Base-by-base conservation (phyloP, 352 stramenopile genomes). In the Globisporangium barbulae region DNA sequence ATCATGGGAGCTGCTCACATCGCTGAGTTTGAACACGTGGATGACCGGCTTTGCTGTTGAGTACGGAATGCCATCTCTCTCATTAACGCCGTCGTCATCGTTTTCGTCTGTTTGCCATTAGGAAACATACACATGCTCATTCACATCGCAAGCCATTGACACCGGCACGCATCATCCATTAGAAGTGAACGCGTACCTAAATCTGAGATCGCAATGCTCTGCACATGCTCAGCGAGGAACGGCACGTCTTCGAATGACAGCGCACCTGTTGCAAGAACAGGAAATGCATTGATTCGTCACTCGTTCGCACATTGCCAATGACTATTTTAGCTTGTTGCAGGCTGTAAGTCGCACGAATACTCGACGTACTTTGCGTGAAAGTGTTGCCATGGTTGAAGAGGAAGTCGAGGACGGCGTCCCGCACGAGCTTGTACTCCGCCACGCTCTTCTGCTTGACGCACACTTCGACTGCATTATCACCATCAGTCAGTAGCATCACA, bases 21-120 rank as follows among this genome's bases (percentile, higher is more conserved):
- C 69, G 53, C 74, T 90, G 52, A 91, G 74, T 44, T 87, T 91
- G 62, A 89, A 95, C 15, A 93, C 74, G 61, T 92, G 78, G 13
- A 95, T 69, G 1, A 72, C 60, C 15, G 93, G 62, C 53, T 85
- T 53, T 13, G 80, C 83, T 31, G 78, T 61, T 17, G 53, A 70
- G 3, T 50, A 64, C 19, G 71, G 54, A 52, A 30, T 53, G 15
- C 44, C 44, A 45, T 63, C 45, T 39, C 55, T 2, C 1, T 45
- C 31, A n/a, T 48, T 54, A 47, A 89, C 66, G 4, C 53, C 56
- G 33, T 44, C 44, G 5, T 33, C 39, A 9, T 44, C 17, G 1
- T 41, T 31, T 3, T 28, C 54, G 10, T 59, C 67, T 53, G 61
- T 33, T 50, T 49, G 17, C 65, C 59, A 25, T 55, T 53, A 21